These are phyloP conservation scores for Lojkania enalia DNA, from an alignment of 2,329 filamentous ascomycete genomes.

Conservation along the genomic window DNA sequence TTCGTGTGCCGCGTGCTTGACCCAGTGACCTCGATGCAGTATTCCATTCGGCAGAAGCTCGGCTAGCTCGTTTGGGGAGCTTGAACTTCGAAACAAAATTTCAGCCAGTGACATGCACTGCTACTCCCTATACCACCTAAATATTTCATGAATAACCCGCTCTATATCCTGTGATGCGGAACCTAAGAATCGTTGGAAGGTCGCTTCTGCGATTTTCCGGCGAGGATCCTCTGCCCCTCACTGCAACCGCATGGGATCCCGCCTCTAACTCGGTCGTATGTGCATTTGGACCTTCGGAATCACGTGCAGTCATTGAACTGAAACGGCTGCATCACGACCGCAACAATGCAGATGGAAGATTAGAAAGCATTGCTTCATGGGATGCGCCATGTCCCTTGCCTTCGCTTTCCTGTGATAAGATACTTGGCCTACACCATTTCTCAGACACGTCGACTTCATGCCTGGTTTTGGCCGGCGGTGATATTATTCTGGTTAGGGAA, in stretches of 20 bases:
- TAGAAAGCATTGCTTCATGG: constrained; percentile 74
- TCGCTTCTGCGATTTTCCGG: constrained; percentile 63
- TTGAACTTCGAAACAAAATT: constrained; percentile 18
- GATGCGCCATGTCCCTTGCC: constrained; percentile 81
- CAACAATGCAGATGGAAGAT: constrained; percentile 44
- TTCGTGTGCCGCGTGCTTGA: constrained; percentile 9
- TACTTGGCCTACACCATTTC: constrained; percentile 83
- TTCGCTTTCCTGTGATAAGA: constrained; percentile 71
- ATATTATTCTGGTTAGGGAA: constrained; percentile 85
- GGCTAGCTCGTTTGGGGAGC: constrained; percentile 21
- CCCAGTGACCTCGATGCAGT: background rate
- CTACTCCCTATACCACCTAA: constrained; percentile 6
- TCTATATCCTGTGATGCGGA: constrained; percentile 67
- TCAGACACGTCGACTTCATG: constrained; percentile 77
- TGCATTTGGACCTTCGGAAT: constrained; percentile 77
- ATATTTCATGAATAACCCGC: constrained; percentile 11
- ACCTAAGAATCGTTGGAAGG: constrained; percentile 78
- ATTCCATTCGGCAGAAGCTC: constrained; percentile 28
- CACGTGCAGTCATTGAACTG: constrained; percentile 74
- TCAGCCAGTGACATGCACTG: constrained; percentile 19
- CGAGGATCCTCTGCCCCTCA: constrained; percentile 60
- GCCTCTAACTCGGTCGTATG: constrained; percentile 77
- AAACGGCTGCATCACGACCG: constrained; percentile 54
- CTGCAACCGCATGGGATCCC: constrained; percentile 84
- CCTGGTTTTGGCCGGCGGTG: constrained; percentile 84